phyloP scores from a whole-genome alignment of 2,329 filamentous ascomycete genomes.

The Cordyceps tenuipes region DNA sequence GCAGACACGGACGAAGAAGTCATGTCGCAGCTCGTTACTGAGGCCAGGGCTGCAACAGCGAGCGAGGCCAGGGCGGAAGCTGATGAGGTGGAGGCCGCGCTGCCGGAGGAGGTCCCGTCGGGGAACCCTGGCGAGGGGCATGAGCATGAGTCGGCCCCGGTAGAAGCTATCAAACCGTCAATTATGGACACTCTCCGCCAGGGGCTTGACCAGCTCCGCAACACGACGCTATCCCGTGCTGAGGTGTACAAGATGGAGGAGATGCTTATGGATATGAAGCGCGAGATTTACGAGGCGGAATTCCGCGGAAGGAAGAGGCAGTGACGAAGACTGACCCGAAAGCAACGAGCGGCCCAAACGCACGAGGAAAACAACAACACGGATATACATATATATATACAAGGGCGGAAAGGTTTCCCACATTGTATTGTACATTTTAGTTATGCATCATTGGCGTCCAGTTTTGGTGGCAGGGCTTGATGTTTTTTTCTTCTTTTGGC shows the following conservation, averaged over 20 bases:
- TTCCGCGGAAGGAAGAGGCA: slow-evolving; percentile 38
- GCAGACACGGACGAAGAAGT: slow-evolving; percentile 34
- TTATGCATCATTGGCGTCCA: slow-evolving; percentile 11
- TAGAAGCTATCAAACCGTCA: slow-evolving; percentile 7
- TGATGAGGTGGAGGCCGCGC: slow-evolving; percentile 15
- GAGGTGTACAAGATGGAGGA: slow-evolving; percentile 68
- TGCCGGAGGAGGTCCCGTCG: slow-evolving; percentile 17
- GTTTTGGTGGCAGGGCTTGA: neutral
- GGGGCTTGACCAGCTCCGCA: slow-evolving; percentile 49
- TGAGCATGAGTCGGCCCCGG: slow-evolving; percentile 2
- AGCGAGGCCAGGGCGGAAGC: slow-evolving; percentile 21
- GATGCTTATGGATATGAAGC: slow-evolving; percentile 69
- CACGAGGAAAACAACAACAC: neutral
- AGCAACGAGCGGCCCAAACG: no score
- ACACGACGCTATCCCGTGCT: slow-evolving; percentile 50
- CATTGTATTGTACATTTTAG: slow-evolving; percentile 8
- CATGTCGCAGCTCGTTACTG: slow-evolving; percentile 32
- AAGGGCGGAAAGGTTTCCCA: neutral
- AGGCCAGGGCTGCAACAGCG: slow-evolving; percentile 31
- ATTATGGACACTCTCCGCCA: slow-evolving; percentile 27
- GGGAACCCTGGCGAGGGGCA: neutral
- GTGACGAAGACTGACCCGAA: neutral
- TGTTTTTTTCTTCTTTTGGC: neutral
- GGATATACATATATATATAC: neutral
- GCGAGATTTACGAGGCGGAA: slow-evolving; percentile 64